Conservation (phyloP, 352 stramenopile species). For the Peronospora destructor region DNA sequence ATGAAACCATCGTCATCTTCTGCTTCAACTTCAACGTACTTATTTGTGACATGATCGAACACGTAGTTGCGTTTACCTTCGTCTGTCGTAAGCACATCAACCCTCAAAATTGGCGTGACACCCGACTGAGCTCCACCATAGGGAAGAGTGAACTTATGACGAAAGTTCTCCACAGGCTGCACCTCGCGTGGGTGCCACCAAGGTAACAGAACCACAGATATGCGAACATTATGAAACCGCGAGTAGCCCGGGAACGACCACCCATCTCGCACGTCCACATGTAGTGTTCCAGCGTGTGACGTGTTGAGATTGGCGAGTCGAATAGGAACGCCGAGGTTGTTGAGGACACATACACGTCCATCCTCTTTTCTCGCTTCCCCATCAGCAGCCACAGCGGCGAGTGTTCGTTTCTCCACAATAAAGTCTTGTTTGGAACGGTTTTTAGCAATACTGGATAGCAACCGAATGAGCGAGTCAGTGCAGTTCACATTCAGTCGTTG, state of each 20-base stretch:
- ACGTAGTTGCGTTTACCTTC: constrained; percentile 74
- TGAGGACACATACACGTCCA: constrained; percentile 80
- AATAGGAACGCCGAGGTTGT: constrained; percentile 84
- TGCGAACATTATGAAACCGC: constrained; percentile 79
- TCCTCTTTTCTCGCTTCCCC: constrained; percentile 80
- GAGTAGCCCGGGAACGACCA: constrained; percentile 80
- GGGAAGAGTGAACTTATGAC: constrained; percentile 71
- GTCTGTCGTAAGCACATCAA: constrained; percentile 66
- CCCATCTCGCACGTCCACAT: constrained; percentile 77
- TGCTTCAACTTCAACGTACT: constrained; percentile 82
- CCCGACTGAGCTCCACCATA: constrained; percentile 83
- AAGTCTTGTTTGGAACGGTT: constrained; percentile 70
- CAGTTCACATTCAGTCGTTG: constrained; percentile 84
- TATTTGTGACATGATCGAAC: constrained; percentile 79
- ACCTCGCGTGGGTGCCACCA: constrained; percentile 83
- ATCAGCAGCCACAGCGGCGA: constrained; percentile 68
- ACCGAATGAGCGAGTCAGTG: constrained; percentile 72
- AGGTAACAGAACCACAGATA: constrained; percentile 77
- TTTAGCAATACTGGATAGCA: constrained; percentile 74
- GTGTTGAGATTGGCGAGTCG: constrained; percentile 85
- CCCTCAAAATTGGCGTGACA: constrained; percentile 76
- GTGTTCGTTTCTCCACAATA: constrained; percentile 65
- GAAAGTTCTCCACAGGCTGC: constrained; percentile 60
- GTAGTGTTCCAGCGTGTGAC: constrained; percentile 67
- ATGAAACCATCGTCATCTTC: constrained; percentile 46